Percentiles rank a stretch among this genome's conserved stretches.
These are phyloP conservation scores for Penicillium sp. DNA, from an alignment of 2,329 filamentous ascomycete genomes.

Conservation along the genomic window DNA sequence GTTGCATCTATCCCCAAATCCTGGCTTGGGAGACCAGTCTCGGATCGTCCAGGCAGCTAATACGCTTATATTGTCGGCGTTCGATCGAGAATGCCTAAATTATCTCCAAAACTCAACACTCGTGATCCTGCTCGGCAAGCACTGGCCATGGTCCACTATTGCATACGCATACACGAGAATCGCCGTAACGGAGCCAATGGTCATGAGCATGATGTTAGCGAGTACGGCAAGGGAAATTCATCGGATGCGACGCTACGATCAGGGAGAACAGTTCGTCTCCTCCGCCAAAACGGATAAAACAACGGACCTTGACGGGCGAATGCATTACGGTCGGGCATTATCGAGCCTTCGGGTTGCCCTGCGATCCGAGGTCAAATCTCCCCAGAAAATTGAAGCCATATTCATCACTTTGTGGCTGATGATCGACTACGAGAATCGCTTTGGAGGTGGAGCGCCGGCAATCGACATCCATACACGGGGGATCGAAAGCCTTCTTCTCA, in stretches of 20 bases:
- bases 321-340: slow-evolving; percentile 23
- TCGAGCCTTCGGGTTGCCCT: slow-evolving; percentile 20
- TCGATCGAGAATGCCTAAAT: slow-evolving; percentile 20
- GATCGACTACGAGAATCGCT: slow-evolving; percentile 26
- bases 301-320: slow-evolving; percentile 15
- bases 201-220: slow-evolving; percentile 27
- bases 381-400: slow-evolving; percentile 21
- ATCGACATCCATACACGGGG: slow-evolving; percentile 23
- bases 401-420: slow-evolving; percentile 26
- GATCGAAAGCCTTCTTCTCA: slow-evolving; percentile 18
- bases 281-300: slow-evolving; percentile 4
- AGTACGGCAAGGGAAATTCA: slow-evolving; percentile 21
- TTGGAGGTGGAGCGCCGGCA: slow-evolving; percentile 19
- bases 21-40: background rate
- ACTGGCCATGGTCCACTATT: slow-evolving; percentile 25
- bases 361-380: slow-evolving; percentile 19
- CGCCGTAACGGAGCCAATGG: slow-evolving; percentile 22
- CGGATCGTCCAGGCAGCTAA: slow-evolving; percentile 18
- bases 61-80: slow-evolving; percentile 16
- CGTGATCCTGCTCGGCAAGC: slow-evolving; percentile 23
- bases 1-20: slow-evolving; percentile 8
- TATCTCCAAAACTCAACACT: slow-evolving; percentile 22
- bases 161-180: slow-evolving; percentile 24
- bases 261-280: background rate
- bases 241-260: slow-evolving; percentile 16